These are phyloP conservation scores for Cordyceps militaris DNA, from an alignment of 2,329 filamentous ascomycete genomes.

Conservation along the genomic window DNA sequence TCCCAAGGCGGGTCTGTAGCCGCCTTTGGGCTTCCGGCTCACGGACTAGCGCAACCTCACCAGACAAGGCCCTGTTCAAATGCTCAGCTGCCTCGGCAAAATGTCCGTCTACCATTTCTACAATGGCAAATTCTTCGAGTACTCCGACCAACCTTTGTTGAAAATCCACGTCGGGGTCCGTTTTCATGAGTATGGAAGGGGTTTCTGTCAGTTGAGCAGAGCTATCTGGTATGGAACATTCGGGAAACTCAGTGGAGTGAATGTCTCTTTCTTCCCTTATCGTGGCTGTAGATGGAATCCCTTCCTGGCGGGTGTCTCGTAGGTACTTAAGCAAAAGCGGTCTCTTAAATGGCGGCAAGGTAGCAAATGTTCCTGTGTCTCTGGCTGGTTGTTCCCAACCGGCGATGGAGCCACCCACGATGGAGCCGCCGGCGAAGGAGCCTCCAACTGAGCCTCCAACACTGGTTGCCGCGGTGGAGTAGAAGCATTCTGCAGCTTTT, in stretches of 20 bases:
- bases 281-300: neutral
- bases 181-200: neutral
- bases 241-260: neutral
- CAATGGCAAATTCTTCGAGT: neutral
- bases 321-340: neutral
- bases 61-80: neutral
- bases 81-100: neutral
- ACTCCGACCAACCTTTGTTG: neutral
- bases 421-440: neutral
- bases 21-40: neutral
- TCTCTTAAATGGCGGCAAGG: neutral
- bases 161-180: neutral
- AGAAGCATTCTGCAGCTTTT: neutral
- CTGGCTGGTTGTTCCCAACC: neutral
- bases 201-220: neutral
- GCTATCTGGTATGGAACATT: neutral
- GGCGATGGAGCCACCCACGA: neutral
- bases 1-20: neutral
- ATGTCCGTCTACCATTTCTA: neutral
- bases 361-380: neutral
- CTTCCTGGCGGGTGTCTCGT: neutral
- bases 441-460: neutral
- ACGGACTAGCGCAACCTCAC: neutral
- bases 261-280: neutral
- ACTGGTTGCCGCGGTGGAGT: neutral